A percentile compares a stretch with the other conserved stretches of the same genome.
phyloP scores from a whole-genome alignment of 2,329 filamentous ascomycete genomes.

The Fonsecaea erecta region DNA sequence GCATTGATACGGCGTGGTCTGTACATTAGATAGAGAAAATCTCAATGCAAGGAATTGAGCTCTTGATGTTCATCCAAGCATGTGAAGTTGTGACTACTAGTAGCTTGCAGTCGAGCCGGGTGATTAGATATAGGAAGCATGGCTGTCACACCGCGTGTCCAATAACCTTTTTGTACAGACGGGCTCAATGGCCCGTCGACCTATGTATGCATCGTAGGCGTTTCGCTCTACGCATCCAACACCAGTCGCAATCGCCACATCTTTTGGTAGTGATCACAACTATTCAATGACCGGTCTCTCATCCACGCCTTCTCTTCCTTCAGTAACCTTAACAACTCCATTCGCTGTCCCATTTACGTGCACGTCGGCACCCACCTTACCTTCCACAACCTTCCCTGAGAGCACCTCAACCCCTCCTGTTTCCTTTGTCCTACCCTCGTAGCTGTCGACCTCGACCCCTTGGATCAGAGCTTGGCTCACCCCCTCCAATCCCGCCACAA shows the following conservation, averaged over 20 bases:
- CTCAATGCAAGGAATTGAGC: not conserved
- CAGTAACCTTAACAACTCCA: slow-evolving; percentile 5
- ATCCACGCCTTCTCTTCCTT: slow-evolving; percentile 8
- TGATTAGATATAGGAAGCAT: not conserved
- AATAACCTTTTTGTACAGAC: not conserved
- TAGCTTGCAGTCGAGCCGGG: not conserved
- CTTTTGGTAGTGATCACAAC: not conserved
- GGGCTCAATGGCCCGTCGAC: not conserved
- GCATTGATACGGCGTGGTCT: not conserved
- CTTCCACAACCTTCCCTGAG: not conserved
- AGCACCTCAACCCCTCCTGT: slow-evolving; percentile 25
- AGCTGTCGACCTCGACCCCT: slow-evolving; percentile 66
- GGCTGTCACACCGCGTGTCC: not conserved
- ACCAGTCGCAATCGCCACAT: not conserved
- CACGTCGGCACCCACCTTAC: not conserved
- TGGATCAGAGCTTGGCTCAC: slow-evolving; percentile 81
- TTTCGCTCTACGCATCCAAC: not conserved
- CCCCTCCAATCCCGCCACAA: slow-evolving; percentile 85
- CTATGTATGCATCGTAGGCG: not conserved
- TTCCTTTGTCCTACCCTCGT: slow-evolving; percentile 20
- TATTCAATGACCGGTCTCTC: slow-evolving; percentile 28
- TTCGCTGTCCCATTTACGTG: slow-evolving; percentile 7
- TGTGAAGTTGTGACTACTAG: not conserved
- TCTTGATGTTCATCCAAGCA: not conserved
- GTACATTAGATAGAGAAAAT: not conserved